Base-by-base conservation (phyloP, 192 early-diverging fungal species). In the Rhizoclosmatium globosum region DNA sequence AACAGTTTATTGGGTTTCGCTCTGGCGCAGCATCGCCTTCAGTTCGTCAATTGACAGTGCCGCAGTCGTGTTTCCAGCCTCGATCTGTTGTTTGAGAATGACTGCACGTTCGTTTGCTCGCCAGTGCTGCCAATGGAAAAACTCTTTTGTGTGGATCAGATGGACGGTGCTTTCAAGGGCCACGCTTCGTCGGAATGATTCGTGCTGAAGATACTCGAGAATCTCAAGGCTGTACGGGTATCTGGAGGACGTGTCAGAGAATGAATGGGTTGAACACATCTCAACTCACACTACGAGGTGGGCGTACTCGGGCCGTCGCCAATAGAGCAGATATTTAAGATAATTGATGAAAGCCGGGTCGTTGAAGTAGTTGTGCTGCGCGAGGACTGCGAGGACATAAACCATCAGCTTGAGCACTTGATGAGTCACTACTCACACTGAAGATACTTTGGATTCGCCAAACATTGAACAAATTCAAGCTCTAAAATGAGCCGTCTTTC, bases 391-490 rank as follows among this genome's bases (percentile, higher is more conserved):
- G 11, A 38, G 21, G 23, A 64, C 31, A 31, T 31, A 31, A 31
- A 31, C 31, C 31, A 31, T 31, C 31, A 31, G 61, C 7, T 6
- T 21, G 21, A 21, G 61, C 21, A 21, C 39, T 4, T 68, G 39
- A 4, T 68, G 50, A 69, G 39, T 77, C 13, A 65, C 31, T 4
- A 82, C 82, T 64, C 89, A 94, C 92, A 89, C 79, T 96, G 94
- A 47, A 99, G 87, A 76, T 99, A 99, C 90, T 92, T 92, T 21
- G 97, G 97, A 82, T 97, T 99, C 47, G 95, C 89, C 15, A 99
- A 86, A 76, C 94, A 95, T 83, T 97, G 95, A 15, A 99, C 87
- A 89, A 99, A 99, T 85, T 99, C 97, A 47, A 98, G 89, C 84
- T 98, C 96, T 21, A 96, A 90, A 79, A 93, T 90, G 75, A 97